phyloP scores from a whole-genome alignment of 116 monocot genomes.

The Iris pallida region DNA sequence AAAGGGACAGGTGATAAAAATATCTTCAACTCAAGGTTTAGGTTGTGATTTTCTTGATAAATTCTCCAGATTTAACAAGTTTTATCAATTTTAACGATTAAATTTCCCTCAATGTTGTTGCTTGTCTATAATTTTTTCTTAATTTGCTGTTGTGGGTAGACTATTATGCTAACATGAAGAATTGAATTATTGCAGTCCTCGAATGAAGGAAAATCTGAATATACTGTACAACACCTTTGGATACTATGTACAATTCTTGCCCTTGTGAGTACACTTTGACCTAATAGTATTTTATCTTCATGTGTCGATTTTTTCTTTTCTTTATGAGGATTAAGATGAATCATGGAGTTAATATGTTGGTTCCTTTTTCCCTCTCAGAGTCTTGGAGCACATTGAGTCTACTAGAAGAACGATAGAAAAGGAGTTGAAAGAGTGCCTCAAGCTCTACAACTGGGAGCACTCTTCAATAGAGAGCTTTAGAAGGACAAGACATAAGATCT shows the following conservation, averaged over 20 bases:
- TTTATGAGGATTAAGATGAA: conserved; percentile 1
- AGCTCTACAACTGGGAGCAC: conserved; percentile 66
- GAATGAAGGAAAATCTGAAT: conserved; percentile 37
- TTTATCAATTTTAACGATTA: too few species aligned
- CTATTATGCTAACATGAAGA: conserved; percentile 15
- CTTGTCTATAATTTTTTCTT: background rate
- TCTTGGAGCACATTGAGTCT: conserved; percentile 51
- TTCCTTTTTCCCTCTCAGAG: conserved; percentile 28
- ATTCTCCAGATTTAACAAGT: too few species aligned
- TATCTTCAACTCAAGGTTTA: too few species aligned
- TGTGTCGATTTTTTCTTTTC: background rate
- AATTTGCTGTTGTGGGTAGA: background rate
- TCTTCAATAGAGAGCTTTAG: conserved; percentile 54
- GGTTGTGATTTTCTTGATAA: too few species aligned
- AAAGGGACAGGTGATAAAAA: too few species aligned
- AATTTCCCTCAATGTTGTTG: too few species aligned
- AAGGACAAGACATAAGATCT: conserved; percentile 55
- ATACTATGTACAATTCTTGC: conserved; percentile 77
- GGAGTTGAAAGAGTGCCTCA: conserved; percentile 56
- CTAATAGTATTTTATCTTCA: background rate
- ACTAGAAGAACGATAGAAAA: conserved; percentile 50
- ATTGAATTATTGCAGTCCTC: conserved; percentile 19
- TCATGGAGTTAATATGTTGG: background rate
- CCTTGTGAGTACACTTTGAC: conserved; percentile 51
- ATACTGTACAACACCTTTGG: conserved; percentile 85